Evolutionary conservation across 1,284 basidiomycete species (phyloP).

Genomic region (Fomes fomentarius): DNA sequence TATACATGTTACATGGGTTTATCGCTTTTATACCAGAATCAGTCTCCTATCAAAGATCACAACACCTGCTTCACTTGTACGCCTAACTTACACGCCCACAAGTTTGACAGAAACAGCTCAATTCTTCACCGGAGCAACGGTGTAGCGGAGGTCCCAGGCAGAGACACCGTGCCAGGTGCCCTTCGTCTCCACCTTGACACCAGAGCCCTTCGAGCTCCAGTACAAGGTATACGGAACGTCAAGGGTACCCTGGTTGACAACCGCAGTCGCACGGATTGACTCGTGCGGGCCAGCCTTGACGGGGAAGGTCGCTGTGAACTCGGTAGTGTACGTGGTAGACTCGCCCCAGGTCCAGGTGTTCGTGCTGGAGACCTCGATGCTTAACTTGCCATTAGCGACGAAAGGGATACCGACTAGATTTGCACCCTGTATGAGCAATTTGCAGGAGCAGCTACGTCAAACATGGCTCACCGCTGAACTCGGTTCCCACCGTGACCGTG

Average conservation of each 20-base stretch:
- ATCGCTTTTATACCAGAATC: too few relatives aligned
- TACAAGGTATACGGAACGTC: constrained; percentile 13
- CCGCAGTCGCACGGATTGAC: not conserved
- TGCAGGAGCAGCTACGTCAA: not conserved
- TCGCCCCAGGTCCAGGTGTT: constrained; percentile 5
- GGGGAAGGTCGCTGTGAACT: not conserved
- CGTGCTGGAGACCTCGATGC: not conserved
- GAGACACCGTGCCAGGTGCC: constrained; percentile 11
- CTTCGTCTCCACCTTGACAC: constrained; percentile 1
- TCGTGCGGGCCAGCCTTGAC: constrained; percentile 1
- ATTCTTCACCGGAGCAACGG: not conserved
- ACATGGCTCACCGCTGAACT: not conserved
- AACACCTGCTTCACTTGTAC: too few relatives aligned
- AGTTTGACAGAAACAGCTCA: too few relatives aligned
- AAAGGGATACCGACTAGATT: constrained; percentile 5
- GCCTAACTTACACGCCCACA: too few relatives aligned
- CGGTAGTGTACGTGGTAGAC: not conserved
- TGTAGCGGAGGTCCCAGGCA: constrained; percentile 8
- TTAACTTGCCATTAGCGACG: constrained; percentile 1
- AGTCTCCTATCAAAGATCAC: too few relatives aligned
- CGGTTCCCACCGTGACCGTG: not conserved
- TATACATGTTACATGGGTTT: too few relatives aligned
- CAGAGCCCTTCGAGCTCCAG: not conserved
- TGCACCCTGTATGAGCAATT: not conserved
- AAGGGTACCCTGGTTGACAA: constrained; percentile 3